These are phyloP conservation scores for Annulohypoxylon maeteangense DNA, from an alignment of 495 filamentous ascomycete genomes.

Conservation along the genomic window DNA sequence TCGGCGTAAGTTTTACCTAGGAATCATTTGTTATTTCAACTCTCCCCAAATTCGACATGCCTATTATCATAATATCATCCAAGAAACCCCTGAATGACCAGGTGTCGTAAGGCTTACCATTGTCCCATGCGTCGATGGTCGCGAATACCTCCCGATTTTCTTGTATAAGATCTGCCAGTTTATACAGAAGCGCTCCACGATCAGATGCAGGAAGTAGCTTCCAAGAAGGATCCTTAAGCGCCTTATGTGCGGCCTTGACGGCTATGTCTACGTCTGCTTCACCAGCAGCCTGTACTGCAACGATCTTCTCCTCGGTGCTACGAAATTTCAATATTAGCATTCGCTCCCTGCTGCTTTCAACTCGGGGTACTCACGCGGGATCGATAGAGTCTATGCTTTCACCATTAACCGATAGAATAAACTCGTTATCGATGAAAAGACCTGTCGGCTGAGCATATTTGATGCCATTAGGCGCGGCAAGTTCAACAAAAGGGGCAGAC, in stretches of 20 bases:
- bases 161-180: conserved; percentile 9
- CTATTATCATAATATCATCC: too few species aligned
- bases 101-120: background rate
- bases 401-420: background rate
- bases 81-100: background rate
- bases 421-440: conserved; percentile 10
- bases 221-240: conserved; percentile 11
- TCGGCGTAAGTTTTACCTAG: conserved; percentile 12
- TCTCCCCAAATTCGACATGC: background rate
- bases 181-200: conserved; percentile 5
- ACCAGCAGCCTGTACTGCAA: conserved; percentile 3
- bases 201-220: conserved; percentile 4
- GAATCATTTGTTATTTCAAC: background rate
- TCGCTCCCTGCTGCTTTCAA: background rate
- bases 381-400: conserved; percentile 11
- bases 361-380: background rate
- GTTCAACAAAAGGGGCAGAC: conserved; percentile 8
- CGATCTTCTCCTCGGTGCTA: conserved; percentile 14
- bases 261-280: conserved; percentile 6
- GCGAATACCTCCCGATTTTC: conserved; percentile 6
- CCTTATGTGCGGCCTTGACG: conserved; percentile 11
- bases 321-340: background rate
- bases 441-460: conserved; percentile 11
- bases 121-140: conserved; percentile 13
- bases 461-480: conserved; percentile 1